Evolutionary conservation across 2,329 filamentous ascomycete genomes (phyloP), one percentile per base, ranked within the genome.

Genomic region (Aspergillus sp.): DNA sequence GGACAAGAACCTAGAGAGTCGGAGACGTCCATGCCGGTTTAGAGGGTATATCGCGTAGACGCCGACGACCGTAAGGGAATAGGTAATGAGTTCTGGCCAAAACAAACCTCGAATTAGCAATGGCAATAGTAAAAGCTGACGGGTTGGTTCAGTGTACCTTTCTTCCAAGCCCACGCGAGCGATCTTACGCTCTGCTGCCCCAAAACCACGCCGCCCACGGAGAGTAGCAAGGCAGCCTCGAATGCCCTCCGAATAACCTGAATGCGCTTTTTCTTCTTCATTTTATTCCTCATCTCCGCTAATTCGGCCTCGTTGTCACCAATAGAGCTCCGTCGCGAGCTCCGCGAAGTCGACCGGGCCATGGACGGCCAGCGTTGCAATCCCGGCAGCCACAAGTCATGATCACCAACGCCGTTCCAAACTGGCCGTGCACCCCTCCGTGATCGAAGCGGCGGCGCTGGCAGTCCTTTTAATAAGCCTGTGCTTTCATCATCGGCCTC

Each of bases 401-500:
- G 55, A 34, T 71, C 66, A 22, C 61, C 61, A 12, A 48, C 26
- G 44, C 63, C 58, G 48, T 68, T 66, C 43, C 59, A 61, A 17
- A 64, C 66, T 68, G 70, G 66, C 82, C 86, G 57, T 84, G 96
- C 74, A 7, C 92, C 93, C 76, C 96, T 97, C 70, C 89, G 88
- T 32, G 85, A 81, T 59, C 86, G 83, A 8, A 82, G 65, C n/a
- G 83, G 88, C 2, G 93, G 90, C 3, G 93, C 90, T 1, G 93
- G 93, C 20, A 97, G 78, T 0, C 92, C 89, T 71, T 89, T 95
- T 56, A 96, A 80, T 64, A 93, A 88, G 5, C 77, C 73, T 43
- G 80, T 81, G 62, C 93, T 89, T 73, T 98, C 93, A 76, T 98
- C 93, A 68, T 97, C 93, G 39, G 93, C 93, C 71, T 98, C 93